Percentiles rank a stretch among this genome's conserved stretches.
These are phyloP conservation scores for Macrophomina phaseolina DNA, from an alignment of 2,329 filamentous ascomycete species.

Conservation along the genomic window DNA sequence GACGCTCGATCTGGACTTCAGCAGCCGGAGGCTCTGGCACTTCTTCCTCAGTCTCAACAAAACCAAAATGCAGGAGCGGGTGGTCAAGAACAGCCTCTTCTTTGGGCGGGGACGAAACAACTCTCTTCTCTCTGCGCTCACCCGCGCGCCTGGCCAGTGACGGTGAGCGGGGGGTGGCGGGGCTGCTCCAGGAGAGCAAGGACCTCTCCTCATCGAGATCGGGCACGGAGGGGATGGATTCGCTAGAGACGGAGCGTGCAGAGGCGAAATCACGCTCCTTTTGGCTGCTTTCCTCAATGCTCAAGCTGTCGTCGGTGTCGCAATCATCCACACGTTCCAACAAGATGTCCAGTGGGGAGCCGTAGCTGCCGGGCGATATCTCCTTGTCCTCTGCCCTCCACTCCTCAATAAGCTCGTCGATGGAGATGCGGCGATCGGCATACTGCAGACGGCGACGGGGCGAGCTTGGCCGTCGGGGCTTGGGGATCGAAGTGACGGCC, in stretches of 20 bases:
- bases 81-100: constrained; percentile 64
- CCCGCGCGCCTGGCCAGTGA: constrained; percentile 34
- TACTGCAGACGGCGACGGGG: constrained; percentile 45
- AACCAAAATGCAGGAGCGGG: constrained; percentile 56
- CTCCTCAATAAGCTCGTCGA: constrained; percentile 62
- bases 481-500: constrained; percentile 65
- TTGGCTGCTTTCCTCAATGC: constrained; percentile 49
- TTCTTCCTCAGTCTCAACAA: constrained; percentile 39
- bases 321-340: constrained; percentile 60
- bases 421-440: constrained; percentile 55
- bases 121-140: constrained; percentile 52
- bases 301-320: constrained; percentile 44
- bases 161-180: constrained; percentile 41
- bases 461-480: constrained; percentile 46
- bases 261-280: constrained; percentile 44
- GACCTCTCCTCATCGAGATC: constrained; percentile 56
- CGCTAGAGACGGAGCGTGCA: constrained; percentile 60
- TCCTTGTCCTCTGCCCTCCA: constrained; percentile 56
- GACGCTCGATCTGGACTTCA: constrained; percentile 30
- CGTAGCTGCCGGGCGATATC: constrained; percentile 46
- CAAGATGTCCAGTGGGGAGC: constrained; percentile 60
- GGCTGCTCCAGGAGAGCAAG: constrained; percentile 48
- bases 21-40: constrained; percentile 40
- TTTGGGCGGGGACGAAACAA: constrained; percentile 53
- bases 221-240: constrained; percentile 63